Evolutionary conservation across 805 yeast genomes (phyloP).

Genomic region (Zygotorulaspora florentina): DNA sequence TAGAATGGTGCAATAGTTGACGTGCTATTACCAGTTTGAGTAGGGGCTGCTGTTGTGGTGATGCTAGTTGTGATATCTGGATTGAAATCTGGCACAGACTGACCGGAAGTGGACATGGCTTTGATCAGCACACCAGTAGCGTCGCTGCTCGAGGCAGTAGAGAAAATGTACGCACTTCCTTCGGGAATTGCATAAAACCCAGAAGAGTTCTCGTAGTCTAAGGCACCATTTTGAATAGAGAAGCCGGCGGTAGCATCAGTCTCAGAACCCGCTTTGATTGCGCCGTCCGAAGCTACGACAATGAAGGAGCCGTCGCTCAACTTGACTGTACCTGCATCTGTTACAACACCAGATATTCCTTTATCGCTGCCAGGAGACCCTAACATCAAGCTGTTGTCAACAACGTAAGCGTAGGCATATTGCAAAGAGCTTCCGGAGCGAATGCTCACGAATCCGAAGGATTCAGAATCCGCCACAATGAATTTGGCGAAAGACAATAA

Average conservation of each 20-base stretch:
- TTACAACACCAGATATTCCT: slow-evolving; percentile 23
- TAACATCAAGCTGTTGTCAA: slow-evolving; percentile 20
- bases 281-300: slow-evolving; percentile 25
- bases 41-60: background rate
- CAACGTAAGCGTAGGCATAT: slow-evolving; percentile 24
- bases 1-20: slow-evolving; percentile 1
- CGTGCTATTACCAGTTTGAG: background rate
- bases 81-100: slow-evolving; percentile 19
- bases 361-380: slow-evolving; percentile 14
- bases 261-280: slow-evolving; percentile 22
- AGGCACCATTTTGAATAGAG: slow-evolving; percentile 37
- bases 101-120: slow-evolving; percentile 15
- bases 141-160: slow-evolving; percentile 24
- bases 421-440: slow-evolving; percentile 38
- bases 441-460: slow-evolving; percentile 35
- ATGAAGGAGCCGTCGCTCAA: slow-evolving; percentile 31
- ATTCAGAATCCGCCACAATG: slow-evolving; percentile 36
- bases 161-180: slow-evolving; percentile 22
- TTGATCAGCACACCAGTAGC: slow-evolving; percentile 21
- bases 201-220: slow-evolving; percentile 34
- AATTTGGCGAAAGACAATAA: slow-evolving; percentile 27
- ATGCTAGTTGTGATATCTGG: slow-evolving; percentile 8
- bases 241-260: slow-evolving; percentile 36
- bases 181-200: slow-evolving; percentile 41
- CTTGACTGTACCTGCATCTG: slow-evolving; percentile 35